Evolutionary conservation across 768 basidiomycete species (phyloP).

Genomic region (Lactarius sp.): DNA sequence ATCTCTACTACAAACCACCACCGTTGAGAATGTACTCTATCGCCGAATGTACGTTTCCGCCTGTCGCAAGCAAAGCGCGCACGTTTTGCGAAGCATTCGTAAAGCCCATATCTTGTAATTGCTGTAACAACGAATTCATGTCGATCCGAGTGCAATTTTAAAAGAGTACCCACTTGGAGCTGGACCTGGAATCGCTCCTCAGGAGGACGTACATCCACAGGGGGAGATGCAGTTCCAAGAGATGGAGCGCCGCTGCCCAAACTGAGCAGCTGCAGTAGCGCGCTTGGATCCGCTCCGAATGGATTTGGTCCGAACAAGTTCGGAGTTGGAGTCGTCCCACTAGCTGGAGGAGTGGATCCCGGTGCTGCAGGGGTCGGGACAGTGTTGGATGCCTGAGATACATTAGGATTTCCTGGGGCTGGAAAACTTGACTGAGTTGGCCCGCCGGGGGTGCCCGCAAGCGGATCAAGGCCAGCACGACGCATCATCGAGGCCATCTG

Average conservation of each 20-base stretch:
- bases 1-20: constrained; percentile 50
- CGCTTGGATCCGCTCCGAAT: constrained; percentile 37
- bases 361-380: constrained; percentile 22
- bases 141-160: not conserved
- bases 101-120: constrained; percentile 95
- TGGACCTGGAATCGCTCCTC: constrained; percentile 93
- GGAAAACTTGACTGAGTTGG: constrained; percentile 42
- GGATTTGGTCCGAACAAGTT: constrained; percentile 16
- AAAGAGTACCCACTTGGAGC: constrained; percentile 51
- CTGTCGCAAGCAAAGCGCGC: constrained; percentile 83
- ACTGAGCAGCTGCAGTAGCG: constrained; percentile 40
- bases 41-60: constrained; percentile 87
- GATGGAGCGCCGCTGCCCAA: constrained; percentile 25
- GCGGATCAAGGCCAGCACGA: constrained; percentile 35
- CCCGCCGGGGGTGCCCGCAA: constrained; percentile 24
- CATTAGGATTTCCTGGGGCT: constrained; percentile 53
- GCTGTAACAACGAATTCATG: constrained; percentile 39
- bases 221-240: constrained; percentile 37
- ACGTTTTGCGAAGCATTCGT: constrained; percentile 86
- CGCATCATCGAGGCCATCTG: constrained; percentile 62
- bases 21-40: constrained; percentile 89
- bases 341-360: constrained; percentile 27
- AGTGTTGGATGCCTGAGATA: constrained; percentile 28
- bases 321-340: constrained; percentile 25
- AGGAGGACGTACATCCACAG: constrained; percentile 67